Evolutionary conservation across 257 asterid species (phyloP).

Genomic region (Solanum tarapatanum): DNA sequence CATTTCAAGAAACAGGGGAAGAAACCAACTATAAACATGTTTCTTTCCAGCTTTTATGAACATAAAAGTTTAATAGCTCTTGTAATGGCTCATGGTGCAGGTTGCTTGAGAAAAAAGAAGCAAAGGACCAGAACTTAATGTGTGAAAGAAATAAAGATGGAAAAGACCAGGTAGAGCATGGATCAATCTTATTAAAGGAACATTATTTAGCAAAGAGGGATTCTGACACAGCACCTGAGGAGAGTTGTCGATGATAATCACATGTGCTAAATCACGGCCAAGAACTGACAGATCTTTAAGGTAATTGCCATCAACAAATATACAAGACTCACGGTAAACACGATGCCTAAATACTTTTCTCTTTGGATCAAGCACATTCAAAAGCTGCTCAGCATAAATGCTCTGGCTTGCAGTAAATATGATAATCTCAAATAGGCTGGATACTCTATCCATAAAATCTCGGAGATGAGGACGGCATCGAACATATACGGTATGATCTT

Average conservation of each 20-base stretch:
- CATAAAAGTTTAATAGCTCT: not conserved
- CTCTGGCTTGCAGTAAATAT: conserved; percentile 98
- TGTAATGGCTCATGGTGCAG: not conserved
- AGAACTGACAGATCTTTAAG: conserved; percentile 92
- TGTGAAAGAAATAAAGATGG: not conserved
- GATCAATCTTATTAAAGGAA: not conserved
- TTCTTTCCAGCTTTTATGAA: not conserved
- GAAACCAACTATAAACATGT: not conserved
- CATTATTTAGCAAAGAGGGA: not conserved
- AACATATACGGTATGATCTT: conserved; percentile 68
- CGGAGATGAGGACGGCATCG: conserved; percentile 86
- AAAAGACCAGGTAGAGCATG: not conserved
- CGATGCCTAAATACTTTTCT: conserved; percentile 90
- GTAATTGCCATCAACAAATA: conserved; percentile 81
- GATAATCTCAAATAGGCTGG: conserved; percentile 69
- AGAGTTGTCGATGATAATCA: conserved; percentile 83
- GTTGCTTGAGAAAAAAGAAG: not conserved
- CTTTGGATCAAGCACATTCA: conserved; percentile 84
- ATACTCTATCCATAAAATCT: conserved; percentile 69
- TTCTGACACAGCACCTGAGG: conserved; percentile 66
- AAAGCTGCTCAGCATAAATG: conserved; percentile 86
- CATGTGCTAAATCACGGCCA: conserved; percentile 88
- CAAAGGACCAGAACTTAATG: not conserved
- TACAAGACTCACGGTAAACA: conserved; percentile 90
- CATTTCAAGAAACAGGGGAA: not conserved